Evolutionary conservation across 768 basidiomycete species (phyloP), one percentile per base, ranked within the genome.

Genomic region (Crepidotus variabilis): DNA sequence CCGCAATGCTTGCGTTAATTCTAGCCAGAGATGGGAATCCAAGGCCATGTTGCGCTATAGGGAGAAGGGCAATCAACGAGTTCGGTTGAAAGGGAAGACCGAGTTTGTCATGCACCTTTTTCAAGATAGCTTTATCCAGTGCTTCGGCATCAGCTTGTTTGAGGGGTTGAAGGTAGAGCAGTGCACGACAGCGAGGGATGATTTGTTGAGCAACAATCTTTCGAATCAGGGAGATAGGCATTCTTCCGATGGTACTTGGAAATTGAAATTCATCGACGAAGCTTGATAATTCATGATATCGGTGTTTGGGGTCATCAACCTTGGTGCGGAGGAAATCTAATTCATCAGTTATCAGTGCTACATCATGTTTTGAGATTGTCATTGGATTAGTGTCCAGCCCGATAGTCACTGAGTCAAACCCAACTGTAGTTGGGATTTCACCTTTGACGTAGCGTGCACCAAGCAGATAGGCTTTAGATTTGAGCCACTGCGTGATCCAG

Each of bases 91-190:
- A 72, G 0, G 69, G 68, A 48, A 72, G 67, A 0, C 65, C 62
- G 1, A 60, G 34, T 1, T 48, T 5, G 0, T 57, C 20, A 48
- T 72, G 69, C 1, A 71, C 50, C 6, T 52, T 51, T 1, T n/a
- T 28, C 3, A 54, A 51, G 0, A 69, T 36, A 0, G 21, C 2
- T 5, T 46, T 51, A 47, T 69, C 69, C 0, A 70, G 50, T n/a
- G n/a, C n/a, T n/a, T 54, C 55, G 0, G 63, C 63, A 49, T 72
- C 62, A 0, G 35, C 1, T 0, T 34, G 59, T 4, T 35, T 55
- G 20, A 69, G 56, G 3, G 68, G 67, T 52, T 72, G 68, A 1
- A 69, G 45, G 0, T 62, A 65, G 0, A 72, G 52, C 2, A 64
- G 53, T 0, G 68, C 56, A 0, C 62, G 35, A 33, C 51, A 51